Evolutionary conservation across 108 stramenopile species (phyloP), one percentile per base, ranked within the genome.

Genomic region (Chaetoceros tenuissimus): DNA sequence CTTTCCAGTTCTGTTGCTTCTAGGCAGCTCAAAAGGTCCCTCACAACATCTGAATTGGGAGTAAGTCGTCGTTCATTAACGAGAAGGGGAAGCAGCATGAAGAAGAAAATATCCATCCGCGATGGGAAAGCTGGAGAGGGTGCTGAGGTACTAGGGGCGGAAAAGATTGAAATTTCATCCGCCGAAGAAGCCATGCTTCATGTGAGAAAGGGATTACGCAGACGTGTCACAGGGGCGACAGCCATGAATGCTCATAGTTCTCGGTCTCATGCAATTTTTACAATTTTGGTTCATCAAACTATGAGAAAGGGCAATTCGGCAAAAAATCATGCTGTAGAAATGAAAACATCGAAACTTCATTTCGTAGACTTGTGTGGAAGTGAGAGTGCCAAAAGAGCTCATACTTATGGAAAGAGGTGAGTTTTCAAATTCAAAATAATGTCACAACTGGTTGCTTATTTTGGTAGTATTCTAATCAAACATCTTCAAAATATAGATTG

Each of bases 261-360:
- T 29, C 77, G 94, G 19, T 87, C 84, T 1, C 94, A 96, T 72
- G 91, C 89, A 7, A 91, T 96, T 44, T 86, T 99, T 50, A 89
- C 88, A 24, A 53, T 92, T 7, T 56, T 80, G 7, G 67, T 96
- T 22, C 84, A 89, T 68, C 81, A 74, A 53, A 63, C 73, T 1
- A 77, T 81, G 5, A 66, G 64, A 25, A 67, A 81, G 53, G 73
- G 61, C 3, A 25, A 51, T 18, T 47, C n/a, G 19, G 52, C 0
- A 13, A 13, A 13, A 10, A 40, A 13, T 40, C 8, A 13, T 10
- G 34, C 8, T 10, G 48, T 25, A 59, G 47, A 52, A 29, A 53
- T 60, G n/a, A 59, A 68, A 22, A 44, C 45, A 28, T 57, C 82
- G 8, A 86, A 89, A 40, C 54, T 95, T 3, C 87, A 77, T 22